Percentiles rank a stretch among this genome's conserved stretches.
Evolutionary conservation across 495 filamentous ascomycete species (phyloP).

Genomic region (Bathelium albidoporum): DNA sequence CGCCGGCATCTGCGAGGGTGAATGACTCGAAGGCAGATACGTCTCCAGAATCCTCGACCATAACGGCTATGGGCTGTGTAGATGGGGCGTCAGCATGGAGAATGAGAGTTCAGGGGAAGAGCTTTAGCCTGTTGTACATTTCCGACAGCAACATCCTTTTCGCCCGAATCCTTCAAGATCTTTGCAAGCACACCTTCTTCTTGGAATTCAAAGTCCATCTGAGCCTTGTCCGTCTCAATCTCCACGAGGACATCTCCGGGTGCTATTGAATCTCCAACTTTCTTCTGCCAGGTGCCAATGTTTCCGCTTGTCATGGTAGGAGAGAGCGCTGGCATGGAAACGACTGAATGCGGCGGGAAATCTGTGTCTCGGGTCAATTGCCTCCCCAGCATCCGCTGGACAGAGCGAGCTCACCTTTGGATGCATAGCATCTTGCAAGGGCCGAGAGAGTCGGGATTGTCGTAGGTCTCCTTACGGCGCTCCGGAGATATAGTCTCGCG

Average conservation of each 20-base stretch:
- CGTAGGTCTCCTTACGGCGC: slow-evolving; percentile 11
- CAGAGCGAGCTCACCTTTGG: slow-evolving; percentile 46
- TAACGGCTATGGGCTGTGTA: slow-evolving; percentile 79
- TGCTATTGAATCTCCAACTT: slow-evolving; percentile 73
- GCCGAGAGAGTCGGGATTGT: slow-evolving; percentile 45
- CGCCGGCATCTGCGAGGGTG: slow-evolving; percentile 80
- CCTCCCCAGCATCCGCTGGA: neutral
- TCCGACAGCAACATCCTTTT: slow-evolving; percentile 91
- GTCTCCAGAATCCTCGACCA: slow-evolving; percentile 85
- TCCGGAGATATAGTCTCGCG: slow-evolving; percentile 22
- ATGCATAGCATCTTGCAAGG: slow-evolving; percentile 64
- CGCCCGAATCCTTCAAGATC: slow-evolving; percentile 83
- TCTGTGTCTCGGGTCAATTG: slow-evolving; percentile 35
- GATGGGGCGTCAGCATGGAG: neutral
- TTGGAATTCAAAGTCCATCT: slow-evolving; percentile 99
- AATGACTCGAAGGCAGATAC: slow-evolving; percentile 80
- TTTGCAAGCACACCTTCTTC: slow-evolving; percentile 95
- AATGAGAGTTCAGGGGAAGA: neutral
- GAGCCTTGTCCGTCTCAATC: slow-evolving; percentile 99
- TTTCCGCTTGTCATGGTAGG: slow-evolving; percentile 96
- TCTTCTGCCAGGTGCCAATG: slow-evolving; percentile 97
- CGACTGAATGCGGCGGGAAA: slow-evolving; percentile 85
- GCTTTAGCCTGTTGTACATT: slow-evolving; percentile 53
- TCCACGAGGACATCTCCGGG: slow-evolving; percentile 98
- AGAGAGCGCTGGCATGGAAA: slow-evolving; percentile 97